These are phyloP conservation scores for Teratosphaeria gauchensis DNA, from an alignment of 2,329 filamentous ascomycete species.

Conservation along the genomic window DNA sequence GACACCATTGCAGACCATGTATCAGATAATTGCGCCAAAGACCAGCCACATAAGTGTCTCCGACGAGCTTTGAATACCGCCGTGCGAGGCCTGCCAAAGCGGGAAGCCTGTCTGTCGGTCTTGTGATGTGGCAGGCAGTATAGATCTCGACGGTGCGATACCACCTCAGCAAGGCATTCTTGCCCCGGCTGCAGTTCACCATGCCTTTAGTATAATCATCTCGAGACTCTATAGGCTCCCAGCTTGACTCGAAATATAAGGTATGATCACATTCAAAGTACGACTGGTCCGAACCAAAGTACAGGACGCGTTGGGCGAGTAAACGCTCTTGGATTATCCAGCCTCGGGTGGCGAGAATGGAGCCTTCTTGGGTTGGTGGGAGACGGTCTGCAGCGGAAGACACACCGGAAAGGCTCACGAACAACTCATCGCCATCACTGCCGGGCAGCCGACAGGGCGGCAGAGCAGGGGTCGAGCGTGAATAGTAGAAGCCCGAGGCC, in stretches of 20 bases:
- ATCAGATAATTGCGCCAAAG: neutral
- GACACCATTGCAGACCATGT: constrained; percentile 7
- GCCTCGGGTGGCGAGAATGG: neutral
- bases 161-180: neutral
- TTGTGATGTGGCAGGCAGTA: neutral
- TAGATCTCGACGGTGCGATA: neutral
- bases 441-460: too few species aligned
- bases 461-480: neutral
- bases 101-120: neutral
- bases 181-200: neutral
- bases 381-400: neutral
- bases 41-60: neutral
- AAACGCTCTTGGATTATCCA: neutral
- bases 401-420: too few species aligned
- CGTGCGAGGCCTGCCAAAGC: neutral
- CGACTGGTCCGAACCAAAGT: neutral
- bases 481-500: neutral
- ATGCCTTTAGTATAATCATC: neutral
- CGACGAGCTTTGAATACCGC: neutral
- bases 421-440: too few species aligned
- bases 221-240: neutral
- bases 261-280: neutral
- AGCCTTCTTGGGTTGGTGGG: neutral
- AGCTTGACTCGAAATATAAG: neutral
- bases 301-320: neutral